phyloP scores from a whole-genome alignment of 148 eudicot genomes.

The Cornus controversa region DNA sequence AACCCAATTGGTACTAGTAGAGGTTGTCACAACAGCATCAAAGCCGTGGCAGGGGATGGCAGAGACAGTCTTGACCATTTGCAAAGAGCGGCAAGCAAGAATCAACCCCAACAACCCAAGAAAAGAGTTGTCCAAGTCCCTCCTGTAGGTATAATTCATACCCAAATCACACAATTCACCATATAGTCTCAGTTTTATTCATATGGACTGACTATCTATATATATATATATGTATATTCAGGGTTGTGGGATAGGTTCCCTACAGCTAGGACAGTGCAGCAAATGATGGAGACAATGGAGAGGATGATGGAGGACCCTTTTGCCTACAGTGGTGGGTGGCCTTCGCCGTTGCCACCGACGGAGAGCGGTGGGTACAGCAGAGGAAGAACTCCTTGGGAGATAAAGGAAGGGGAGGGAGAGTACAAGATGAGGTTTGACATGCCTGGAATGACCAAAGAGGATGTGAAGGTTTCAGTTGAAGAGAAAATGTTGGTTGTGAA shows the following conservation, averaged over 20 bases:
- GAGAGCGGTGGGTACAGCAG: constrained; percentile 34
- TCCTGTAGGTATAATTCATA: constrained; percentile 41
- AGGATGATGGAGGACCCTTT: constrained; percentile 60
- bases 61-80: constrained; percentile 47
- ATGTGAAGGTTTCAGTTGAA: constrained; percentile 69
- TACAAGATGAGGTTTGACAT: constrained; percentile 78
- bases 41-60: constrained; percentile 36
- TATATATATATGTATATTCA: constrained; percentile 17
- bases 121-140: constrained; percentile 30
- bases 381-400: constrained; percentile 85
- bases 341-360: constrained; percentile 13
- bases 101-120: constrained; percentile 26
- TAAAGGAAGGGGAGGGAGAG: constrained; percentile 47
- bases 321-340: constrained; percentile 26
- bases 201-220: neutral
- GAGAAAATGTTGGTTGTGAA: constrained; percentile 75
- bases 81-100: constrained; percentile 32
- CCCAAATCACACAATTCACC: neutral
- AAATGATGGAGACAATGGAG: constrained; percentile 89
- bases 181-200: neutral
- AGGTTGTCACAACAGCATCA: constrained; percentile 1
- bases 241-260: constrained; percentile 77
- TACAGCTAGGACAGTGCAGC: constrained; percentile 67
- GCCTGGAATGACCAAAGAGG: constrained; percentile 73
- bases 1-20: neutral